Conservation (phyloP, 257 asterid species). For the Solanum microdontum region DNA sequence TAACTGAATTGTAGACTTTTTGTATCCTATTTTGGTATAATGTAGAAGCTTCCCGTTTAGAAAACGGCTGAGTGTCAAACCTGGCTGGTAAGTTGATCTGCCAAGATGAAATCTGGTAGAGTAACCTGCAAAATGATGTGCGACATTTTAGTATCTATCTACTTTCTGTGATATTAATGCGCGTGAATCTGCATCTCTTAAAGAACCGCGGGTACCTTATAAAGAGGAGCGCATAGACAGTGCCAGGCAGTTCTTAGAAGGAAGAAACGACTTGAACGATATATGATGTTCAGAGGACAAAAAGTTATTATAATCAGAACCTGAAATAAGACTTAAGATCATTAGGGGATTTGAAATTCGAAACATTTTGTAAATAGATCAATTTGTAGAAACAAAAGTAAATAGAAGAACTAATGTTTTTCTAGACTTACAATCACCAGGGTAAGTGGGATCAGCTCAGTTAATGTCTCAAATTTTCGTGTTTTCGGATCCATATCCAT, state of each 20-base stretch:
- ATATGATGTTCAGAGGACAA: constrained; percentile 64
- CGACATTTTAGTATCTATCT: background rate
- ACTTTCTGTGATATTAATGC: background rate
- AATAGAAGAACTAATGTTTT: background rate
- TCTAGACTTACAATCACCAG: constrained; percentile 39
- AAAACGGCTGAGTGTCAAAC: constrained; percentile 15
- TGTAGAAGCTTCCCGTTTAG: background rate
- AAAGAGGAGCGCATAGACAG: constrained; percentile 76
- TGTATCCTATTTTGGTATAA: background rate
- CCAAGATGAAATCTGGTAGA: constrained; percentile 72
- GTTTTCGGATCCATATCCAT: constrained; percentile 68
- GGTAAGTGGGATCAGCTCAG: constrained; percentile 63
- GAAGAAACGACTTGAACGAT: constrained; percentile 68
- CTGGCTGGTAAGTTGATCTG: constrained; percentile 98
- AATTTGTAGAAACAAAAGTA: background rate
- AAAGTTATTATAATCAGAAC: constrained; percentile 37
- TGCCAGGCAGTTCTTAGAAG: constrained; percentile 50
- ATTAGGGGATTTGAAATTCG: background rate
- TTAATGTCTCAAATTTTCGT: constrained; percentile 14
- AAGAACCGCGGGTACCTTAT: constrained; percentile 38
- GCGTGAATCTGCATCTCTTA: background rate
- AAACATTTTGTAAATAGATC: background rate
- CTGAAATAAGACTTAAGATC: constrained; percentile 14
- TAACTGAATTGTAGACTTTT: background rate
- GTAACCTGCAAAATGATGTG: constrained; percentile 35